Base-by-base conservation (phyloP, 2,329 filamentous ascomycete genomes). In the Trichoderma sp. region DNA sequence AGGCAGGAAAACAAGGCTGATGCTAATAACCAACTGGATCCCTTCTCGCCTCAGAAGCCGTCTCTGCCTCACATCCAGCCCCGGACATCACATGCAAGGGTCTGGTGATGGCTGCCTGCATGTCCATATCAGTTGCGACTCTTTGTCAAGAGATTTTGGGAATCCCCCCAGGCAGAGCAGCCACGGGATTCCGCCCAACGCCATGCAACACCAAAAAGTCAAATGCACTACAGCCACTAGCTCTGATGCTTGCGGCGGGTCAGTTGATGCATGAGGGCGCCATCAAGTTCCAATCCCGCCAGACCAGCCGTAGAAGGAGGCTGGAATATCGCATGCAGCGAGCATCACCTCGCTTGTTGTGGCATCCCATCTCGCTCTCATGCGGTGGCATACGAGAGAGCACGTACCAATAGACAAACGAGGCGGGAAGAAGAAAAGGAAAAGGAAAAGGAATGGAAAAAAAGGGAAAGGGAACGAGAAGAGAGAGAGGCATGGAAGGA, bases 201-300 rank as follows among this genome's bases (percentile, higher is more conserved):
- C 61, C 61, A 56, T 56, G 22, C 12, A 39, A 39, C 34, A 13
- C 42, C 48, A 48, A 10, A 64, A 35, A 65, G 37, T 57, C 52
- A 65, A 65, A 52, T 35, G 42, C 63, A 56, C 63, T 65, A 65
- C 63, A 65, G 63, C 27, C 52, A 48, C 63, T 65, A 65, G 63
- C 52, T 56, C 52, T 65, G 63, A 48, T 65, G 19, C 63, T 65
- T n/a, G 37, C 34, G 48, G 63, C 52, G 63, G 63, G 63, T 65
- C 63, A 65, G 32, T 65, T 65, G 63, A 65, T 57, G 52, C 63
- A 65, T 32, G 27, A 57, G 42, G n/a, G 52, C 63, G 63, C 63
- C 59, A 63, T 63, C 42, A 63, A 63, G 37, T 27, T 29, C 42
- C 42, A 63, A 39, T 58, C 22, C 57, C 52, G 34, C 34, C 50